phyloP scores from a whole-genome alignment of 805 yeast species.

The Metschnikowia cerradonensis region DNA sequence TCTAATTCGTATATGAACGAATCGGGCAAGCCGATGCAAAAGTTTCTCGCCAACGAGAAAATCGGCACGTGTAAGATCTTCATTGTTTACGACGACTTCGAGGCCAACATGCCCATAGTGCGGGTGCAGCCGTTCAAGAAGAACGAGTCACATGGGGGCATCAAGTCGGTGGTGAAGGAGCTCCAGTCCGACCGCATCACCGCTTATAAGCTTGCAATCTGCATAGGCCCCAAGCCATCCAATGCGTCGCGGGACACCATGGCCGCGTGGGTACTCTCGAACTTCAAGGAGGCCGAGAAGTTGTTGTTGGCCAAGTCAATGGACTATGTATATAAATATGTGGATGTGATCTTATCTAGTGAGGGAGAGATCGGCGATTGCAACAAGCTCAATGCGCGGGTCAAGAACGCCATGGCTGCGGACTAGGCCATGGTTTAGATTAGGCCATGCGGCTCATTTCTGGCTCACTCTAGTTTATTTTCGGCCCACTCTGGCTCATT shows the following conservation, averaged over 20 bases:
- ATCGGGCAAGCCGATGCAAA: constrained; percentile 28
- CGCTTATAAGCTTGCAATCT: constrained; percentile 34
- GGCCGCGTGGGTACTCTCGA: constrained; percentile 41
- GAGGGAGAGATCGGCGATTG: constrained; percentile 24
- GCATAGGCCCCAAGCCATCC: constrained; percentile 41
- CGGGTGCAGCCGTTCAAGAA: constrained; percentile 28
- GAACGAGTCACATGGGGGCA: constrained; percentile 40
- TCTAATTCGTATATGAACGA: constrained; percentile 41
- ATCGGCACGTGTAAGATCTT: constrained; percentile 19
- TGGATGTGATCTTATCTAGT: constrained; percentile 21
- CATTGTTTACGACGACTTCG: constrained; percentile 39
- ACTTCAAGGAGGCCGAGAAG: constrained; percentile 26
- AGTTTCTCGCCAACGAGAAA: constrained; percentile 21
- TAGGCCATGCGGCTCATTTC: too few relatives aligned
- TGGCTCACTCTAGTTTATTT: too few relatives aligned
- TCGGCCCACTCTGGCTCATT: too few relatives aligned
- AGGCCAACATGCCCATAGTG: constrained; percentile 27
- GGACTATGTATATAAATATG: constrained; percentile 17
- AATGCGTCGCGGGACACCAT: constrained; percentile 31
- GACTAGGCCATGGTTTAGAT: not conserved
- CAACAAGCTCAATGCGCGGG: constrained; percentile 23
- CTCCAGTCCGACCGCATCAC: constrained; percentile 7
- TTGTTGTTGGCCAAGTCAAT: constrained; percentile 13
- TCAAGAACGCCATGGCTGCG: constrained; percentile 12
- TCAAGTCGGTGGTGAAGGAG: constrained; percentile 22